Evolutionary conservation across 2,329 filamentous ascomycete species (phyloP).

Genomic region (Aspergillus spinulosporus): DNA sequence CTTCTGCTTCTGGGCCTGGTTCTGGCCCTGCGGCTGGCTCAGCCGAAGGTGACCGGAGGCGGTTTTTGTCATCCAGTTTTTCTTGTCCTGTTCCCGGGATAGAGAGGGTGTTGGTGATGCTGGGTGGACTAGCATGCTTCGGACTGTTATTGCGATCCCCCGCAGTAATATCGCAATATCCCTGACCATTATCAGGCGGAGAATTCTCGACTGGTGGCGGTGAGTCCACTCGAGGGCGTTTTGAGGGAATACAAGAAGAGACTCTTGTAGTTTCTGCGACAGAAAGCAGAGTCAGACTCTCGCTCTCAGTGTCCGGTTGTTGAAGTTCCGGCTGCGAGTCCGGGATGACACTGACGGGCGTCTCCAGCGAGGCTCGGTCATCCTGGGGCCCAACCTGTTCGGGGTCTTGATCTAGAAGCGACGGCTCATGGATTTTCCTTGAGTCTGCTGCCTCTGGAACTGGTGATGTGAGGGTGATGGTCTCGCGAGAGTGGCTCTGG

Average conservation of each 20-base stretch:
- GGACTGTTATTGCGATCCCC: neutral
- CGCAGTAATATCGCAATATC: neutral
- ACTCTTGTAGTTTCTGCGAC: neutral
- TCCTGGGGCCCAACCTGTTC: slow-evolving; percentile 8
- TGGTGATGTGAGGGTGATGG: slow-evolving; percentile 17
- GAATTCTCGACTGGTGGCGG: neutral
- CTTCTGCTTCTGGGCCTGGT: neutral
- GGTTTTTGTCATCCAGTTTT: neutral
- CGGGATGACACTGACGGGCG: slow-evolving; percentile 41
- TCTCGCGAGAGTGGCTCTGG: slow-evolving; percentile 30
- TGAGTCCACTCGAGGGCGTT: slow-evolving; percentile 19
- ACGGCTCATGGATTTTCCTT: neutral
- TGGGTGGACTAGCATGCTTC: neutral
- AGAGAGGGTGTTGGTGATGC: neutral
- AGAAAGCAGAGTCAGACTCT: neutral
- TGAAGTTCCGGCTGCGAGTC: slow-evolving; percentile 39
- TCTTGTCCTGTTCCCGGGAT: neutral
- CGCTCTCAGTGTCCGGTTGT: neutral
- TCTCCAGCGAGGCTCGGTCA: slow-evolving; percentile 30
- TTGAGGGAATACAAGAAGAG: slow-evolving; percentile 3
- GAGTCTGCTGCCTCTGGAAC: neutral
- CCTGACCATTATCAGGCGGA: neutral
- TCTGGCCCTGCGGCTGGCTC: slow-evolving; percentile 3
- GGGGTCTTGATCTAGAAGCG: neutral
- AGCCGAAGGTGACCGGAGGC: neutral